These are phyloP conservation scores for Nakazawaea holstii DNA, from an alignment of 805 yeast species.

Conservation along the genomic window DNA sequence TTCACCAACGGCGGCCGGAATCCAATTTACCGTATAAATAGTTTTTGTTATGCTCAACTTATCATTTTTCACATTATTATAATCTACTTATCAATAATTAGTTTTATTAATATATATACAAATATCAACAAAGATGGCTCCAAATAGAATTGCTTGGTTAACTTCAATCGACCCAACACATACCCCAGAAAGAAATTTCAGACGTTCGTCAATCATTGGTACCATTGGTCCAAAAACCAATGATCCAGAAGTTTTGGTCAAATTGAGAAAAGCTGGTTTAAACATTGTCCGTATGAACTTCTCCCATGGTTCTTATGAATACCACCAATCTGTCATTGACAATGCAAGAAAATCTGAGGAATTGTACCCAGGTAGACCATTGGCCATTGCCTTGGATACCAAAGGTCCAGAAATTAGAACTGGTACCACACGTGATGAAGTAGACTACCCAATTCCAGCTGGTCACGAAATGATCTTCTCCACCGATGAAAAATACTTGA, in stretches of 20 bases:
- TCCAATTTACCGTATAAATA: no score
- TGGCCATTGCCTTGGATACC: conserved; percentile 97
- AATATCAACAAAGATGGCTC: conserved; percentile 2
- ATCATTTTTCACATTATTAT: no score
- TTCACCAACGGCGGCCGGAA: no score
- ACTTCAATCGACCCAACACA: conserved; percentile 66
- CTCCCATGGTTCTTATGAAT: conserved; percentile 96
- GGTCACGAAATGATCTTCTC: conserved; percentile 91
- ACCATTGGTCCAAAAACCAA: conserved; percentile 99
- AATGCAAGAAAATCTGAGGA: conserved; percentile 93
- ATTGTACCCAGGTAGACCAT: conserved; percentile 89
- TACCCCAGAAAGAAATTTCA: conserved; percentile 72
- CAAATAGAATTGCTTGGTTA: conserved; percentile 68
- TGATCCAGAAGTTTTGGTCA: conserved; percentile 74
- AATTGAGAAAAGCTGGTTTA: conserved; percentile 93
- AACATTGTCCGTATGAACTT: conserved; percentile 99
- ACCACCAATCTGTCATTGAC: conserved; percentile 95
- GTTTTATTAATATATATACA: background rate
- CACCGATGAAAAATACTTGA: conserved; percentile 78
- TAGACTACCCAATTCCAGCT: conserved; percentile 78
- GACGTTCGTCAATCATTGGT: conserved; percentile 97
- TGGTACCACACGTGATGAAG: conserved; percentile 79
- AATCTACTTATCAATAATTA: background rate
- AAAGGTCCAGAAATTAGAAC: conserved; percentile 99
- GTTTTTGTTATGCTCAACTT: no score